phyloP scores from a whole-genome alignment of 2,329 filamentous ascomycete genomes.

The Colletotrichum eremochloae region DNA sequence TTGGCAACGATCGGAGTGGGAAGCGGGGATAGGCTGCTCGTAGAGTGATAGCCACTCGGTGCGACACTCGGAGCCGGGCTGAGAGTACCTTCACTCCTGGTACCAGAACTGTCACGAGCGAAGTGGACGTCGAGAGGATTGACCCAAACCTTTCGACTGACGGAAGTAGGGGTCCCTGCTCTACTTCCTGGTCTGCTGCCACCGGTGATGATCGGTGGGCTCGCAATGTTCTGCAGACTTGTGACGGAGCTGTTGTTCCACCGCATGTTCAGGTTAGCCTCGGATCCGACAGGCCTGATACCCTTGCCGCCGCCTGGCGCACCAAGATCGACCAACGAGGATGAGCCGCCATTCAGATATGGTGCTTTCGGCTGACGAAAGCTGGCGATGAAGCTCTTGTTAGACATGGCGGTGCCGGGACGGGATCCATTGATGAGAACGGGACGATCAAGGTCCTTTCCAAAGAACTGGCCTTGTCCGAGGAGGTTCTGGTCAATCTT shows the following conservation, averaged over 20 bases:
- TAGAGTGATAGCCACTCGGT: slow-evolving; percentile 45
- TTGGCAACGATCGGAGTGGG: slow-evolving; percentile 43
- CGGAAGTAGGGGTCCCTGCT: slow-evolving; percentile 52
- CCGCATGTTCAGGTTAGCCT: slow-evolving; percentile 54
- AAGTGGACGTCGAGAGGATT: slow-evolving; percentile 65
- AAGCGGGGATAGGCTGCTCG: slow-evolving; percentile 17
- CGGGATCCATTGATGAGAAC: slow-evolving; percentile 48
- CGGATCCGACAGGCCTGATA: slow-evolving; percentile 54
- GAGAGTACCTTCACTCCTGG: slow-evolving; percentile 25
- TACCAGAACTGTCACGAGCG: slow-evolving; percentile 46
- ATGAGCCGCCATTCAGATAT: slow-evolving; percentile 54
- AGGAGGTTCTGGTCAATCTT: slow-evolving; percentile 51
- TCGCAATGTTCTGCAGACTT: slow-evolving; percentile 50
- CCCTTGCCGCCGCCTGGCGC: slow-evolving; percentile 49
- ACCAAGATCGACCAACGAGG: slow-evolving; percentile 61
- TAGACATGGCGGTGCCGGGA: slow-evolving; percentile 55
- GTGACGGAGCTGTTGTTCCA: slow-evolving; percentile 54
- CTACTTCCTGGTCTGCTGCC: slow-evolving; percentile 46
- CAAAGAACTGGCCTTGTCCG: slow-evolving; percentile 54
- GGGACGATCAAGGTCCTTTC: slow-evolving; percentile 52
- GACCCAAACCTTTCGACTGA: slow-evolving; percentile 55
- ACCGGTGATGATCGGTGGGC: slow-evolving; percentile 47
- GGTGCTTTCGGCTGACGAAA: slow-evolving; percentile 47
- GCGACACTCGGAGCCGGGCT: slow-evolving; percentile 35
- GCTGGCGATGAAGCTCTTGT: slow-evolving; percentile 40